Base-by-base conservation (phyloP, 2,329 filamentous ascomycete genomes). In the Aspergillus vadensis region DNA sequence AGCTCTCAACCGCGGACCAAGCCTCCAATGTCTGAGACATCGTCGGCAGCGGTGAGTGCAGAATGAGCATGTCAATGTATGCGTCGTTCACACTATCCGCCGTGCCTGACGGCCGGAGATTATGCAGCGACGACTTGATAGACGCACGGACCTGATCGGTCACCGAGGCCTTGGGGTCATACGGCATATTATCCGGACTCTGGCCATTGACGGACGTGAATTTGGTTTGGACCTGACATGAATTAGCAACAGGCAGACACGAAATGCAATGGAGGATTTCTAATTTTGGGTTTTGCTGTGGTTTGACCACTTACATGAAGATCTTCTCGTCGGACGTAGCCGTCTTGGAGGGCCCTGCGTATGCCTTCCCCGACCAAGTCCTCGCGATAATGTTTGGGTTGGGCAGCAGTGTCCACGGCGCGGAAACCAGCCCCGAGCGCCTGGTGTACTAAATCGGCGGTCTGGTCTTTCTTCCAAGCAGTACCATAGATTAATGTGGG, bases 391-490 rank as follows among this genome's bases (percentile, higher is more conserved):
- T 94, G 90, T 62, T 85, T 85, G 2, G 90, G 90, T 74, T 92
- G 90, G 15, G 88, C 89, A 9, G 91, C 91, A 0, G 91, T 94
- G 71, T 95, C 91, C 61, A 95, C 78, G 50, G 81, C 89, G 32
- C 86, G 83, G 68, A 94, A 95, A 5, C 91, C 91, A 48, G 84
- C 79, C 48, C 81, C 80, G 36, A 95, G 71, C 2, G 91, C 91
- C 63, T 83, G 76, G 67, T 88, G 85, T 21, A 95, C 91, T 2
- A 94, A 81, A 57, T 84, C 79, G 19, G 83, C 82, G 0, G 90
- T 92, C 17, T 77, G 77, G 1, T 88, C 86, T 69, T 89, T 88
- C 75, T 95, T 95, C 91, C 91, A 94, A n/a, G 91, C 91, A 2
- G 91, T 94, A 55, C 91, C 91, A 73, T 95, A 95, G 63, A 95